These are phyloP conservation scores for Kodamaea hsintzibuensis DNA, from an alignment of 805 yeast species.

Conservation along the genomic window DNA sequence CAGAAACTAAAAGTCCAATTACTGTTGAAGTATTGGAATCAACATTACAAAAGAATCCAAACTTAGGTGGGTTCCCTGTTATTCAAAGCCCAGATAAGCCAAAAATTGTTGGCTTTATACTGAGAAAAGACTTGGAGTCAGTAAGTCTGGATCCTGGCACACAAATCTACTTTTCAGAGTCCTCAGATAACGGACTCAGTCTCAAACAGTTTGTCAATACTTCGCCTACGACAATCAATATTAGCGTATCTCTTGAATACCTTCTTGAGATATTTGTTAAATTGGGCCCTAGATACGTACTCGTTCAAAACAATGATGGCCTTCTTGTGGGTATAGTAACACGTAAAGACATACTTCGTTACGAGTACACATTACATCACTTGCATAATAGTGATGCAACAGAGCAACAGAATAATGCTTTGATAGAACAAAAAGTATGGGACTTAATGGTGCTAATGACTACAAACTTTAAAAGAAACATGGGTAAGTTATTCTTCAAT, in stretches of 20 bases:
- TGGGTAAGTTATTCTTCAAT: conserved; percentile 32
- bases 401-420: conserved; percentile 16
- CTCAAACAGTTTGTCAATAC: conserved; percentile 42
- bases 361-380: conserved; percentile 45
- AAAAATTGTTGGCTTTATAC: conserved; percentile 46
- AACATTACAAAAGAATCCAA: conserved; percentile 31
- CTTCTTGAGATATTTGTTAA: conserved; percentile 69
- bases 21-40: conserved; percentile 32
- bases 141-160: background rate
- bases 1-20: conserved; percentile 26
- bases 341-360: conserved; percentile 77
- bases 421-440: conserved; percentile 39
- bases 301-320: conserved; percentile 61
- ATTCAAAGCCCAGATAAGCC: conserved; percentile 40
- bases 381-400: conserved; percentile 15
- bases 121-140: conserved; percentile 39
- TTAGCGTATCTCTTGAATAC: conserved; percentile 56
- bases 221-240: conserved; percentile 63
- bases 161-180: background rate
- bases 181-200: conserved; percentile 13
- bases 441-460: conserved; percentile 24
- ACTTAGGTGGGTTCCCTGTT: conserved; percentile 55
- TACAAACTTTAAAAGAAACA: conserved; percentile 19
- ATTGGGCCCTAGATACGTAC: conserved; percentile 75
- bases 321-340: conserved; percentile 72